phyloP scores from a whole-genome alignment of 129 eudicot genomes.

The Centella asiatica region DNA sequence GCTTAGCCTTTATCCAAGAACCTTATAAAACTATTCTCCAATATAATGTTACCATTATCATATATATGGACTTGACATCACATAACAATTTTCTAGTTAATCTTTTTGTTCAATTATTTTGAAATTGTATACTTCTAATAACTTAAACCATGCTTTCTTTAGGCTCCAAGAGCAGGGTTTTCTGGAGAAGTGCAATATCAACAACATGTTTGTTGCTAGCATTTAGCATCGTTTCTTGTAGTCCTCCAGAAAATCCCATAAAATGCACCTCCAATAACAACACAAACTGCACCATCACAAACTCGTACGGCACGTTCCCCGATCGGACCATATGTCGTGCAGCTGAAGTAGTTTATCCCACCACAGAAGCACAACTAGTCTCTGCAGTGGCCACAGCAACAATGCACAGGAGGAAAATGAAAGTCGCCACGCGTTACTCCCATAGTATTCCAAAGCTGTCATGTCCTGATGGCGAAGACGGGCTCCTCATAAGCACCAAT shows the following conservation, averaged over 20 bases:
- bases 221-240: constrained; percentile 4
- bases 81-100: too few relatives aligned
- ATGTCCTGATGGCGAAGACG: constrained; percentile 57
- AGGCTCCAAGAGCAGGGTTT: too few relatives aligned
- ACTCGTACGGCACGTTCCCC: constrained; percentile 68
- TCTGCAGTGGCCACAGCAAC: constrained; percentile 48
- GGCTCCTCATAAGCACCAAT: constrained; percentile 63
- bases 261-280: constrained; percentile 26
- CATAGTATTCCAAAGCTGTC: constrained; percentile 76
- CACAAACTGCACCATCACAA: constrained; percentile 58
- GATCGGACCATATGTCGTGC: constrained; percentile 60
- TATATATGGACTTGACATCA: too few relatives aligned
- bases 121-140: too few relatives aligned
- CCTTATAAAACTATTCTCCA: too few relatives aligned
- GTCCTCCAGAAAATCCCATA: constrained; percentile 61
- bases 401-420: constrained; percentile 35
- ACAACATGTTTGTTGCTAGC: not conserved
- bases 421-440: constrained; percentile 55
- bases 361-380: constrained; percentile 53
- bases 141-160: too few relatives aligned
- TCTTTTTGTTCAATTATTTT: too few relatives aligned
- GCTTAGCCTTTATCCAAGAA: too few relatives aligned
- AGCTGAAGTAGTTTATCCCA: constrained; percentile 49
- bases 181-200: not conserved
- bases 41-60: too few relatives aligned